These are phyloP conservation scores for Fusarium chuoi DNA, from an alignment of 2,329 filamentous ascomycete species.

Conservation along the genomic window DNA sequence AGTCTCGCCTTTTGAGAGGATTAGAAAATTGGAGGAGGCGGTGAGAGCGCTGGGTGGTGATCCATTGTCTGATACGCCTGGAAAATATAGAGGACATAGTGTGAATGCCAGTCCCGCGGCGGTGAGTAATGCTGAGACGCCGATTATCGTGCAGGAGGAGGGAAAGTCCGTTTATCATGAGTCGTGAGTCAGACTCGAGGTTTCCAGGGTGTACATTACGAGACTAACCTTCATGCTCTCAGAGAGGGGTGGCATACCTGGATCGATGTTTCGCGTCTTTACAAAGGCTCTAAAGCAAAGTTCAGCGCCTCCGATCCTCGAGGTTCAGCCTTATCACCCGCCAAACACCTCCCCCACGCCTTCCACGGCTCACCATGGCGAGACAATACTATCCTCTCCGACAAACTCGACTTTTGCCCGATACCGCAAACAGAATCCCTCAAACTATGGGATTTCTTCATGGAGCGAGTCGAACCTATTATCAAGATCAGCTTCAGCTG, in stretches of 20 bases:
- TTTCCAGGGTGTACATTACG: rapidly evolving
- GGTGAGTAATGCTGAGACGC: background rate
- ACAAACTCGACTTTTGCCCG: background rate
- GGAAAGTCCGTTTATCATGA: conserved; percentile 12
- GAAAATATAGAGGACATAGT: background rate
- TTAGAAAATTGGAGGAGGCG: conserved; percentile 11
- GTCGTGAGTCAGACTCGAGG: background rate
- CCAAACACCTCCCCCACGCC: conserved; percentile 3
- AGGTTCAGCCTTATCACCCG: conserved; percentile 10
- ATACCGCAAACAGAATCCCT: background rate
- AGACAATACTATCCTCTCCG: background rate
- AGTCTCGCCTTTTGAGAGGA: conserved; percentile 12
- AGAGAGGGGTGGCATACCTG: conserved; percentile 18
- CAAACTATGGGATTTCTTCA: conserved; percentile 2
- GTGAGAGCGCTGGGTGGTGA: conserved; percentile 19
- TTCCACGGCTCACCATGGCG: conserved; percentile 22
- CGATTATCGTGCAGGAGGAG: conserved; percentile 18
- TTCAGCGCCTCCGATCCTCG: background rate
- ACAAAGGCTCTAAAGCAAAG: background rate
- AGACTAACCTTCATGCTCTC: rapidly evolving
- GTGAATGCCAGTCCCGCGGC: background rate
- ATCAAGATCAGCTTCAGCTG: conserved; percentile 28
- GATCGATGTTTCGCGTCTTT: conserved; percentile 3
- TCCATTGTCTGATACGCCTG: background rate
- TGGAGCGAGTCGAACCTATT: conserved; percentile 16